phyloP scores from a whole-genome alignment of 73 alveolate species.

The Paramecium biaurelia region DNA sequence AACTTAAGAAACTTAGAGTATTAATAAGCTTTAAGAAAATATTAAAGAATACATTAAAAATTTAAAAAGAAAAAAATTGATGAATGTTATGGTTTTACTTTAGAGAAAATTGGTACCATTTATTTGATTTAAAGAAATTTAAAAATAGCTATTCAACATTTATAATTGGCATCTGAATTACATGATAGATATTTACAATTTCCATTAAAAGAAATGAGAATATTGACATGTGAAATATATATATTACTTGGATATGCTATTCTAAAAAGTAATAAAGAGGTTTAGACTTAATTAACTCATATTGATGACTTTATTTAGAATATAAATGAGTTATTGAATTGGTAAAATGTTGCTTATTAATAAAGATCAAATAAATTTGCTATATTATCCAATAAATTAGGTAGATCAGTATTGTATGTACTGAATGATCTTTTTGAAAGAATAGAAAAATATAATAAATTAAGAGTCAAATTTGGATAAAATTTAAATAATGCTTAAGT shows the following conservation, averaged over 20 bases:
- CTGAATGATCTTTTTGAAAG: background rate
- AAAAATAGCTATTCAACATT: background rate
- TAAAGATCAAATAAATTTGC: background rate
- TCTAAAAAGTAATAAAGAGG: background rate
- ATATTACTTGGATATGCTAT: background rate
- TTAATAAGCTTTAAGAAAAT: background rate
- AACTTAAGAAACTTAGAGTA: background rate
- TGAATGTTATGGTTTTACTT: slow-evolving; percentile 33
- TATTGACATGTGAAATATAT: background rate
- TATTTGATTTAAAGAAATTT: background rate
- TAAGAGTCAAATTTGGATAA: background rate
- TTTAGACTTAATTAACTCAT: background rate
- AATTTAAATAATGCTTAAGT: background rate
- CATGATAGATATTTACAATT: background rate
- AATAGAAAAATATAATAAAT: background rate
- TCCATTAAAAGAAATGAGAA: background rate
- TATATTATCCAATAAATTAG: background rate
- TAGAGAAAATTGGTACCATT: background rate
- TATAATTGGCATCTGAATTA: background rate
- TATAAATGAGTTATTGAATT: background rate
- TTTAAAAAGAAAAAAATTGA: background rate
- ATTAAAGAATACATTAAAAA: background rate
- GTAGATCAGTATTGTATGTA: background rate
- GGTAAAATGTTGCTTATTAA: background rate
- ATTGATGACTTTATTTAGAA: background rate